These are phyloP conservation scores for Cucurbita ficifolia DNA, from an alignment of 306 rosid species.

Conservation along the genomic window DNA sequence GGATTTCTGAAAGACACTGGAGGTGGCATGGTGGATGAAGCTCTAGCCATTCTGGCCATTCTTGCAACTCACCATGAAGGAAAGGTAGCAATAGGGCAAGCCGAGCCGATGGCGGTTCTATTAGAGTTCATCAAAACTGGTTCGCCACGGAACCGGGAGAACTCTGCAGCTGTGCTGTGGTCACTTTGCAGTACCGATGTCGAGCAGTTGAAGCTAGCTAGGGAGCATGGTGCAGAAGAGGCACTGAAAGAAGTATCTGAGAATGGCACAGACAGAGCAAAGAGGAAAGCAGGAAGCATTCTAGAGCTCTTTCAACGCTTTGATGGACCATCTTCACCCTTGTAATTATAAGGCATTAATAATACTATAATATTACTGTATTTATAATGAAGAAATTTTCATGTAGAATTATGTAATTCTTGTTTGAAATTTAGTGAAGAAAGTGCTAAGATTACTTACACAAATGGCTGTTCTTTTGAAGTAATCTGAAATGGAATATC, in stretches of 20 bases:
- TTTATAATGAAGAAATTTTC: background rate
- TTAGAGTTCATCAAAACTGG: constrained; percentile 78
- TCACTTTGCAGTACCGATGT: constrained; percentile 56
- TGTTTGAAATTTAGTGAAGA: background rate
- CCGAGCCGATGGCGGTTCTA: constrained; percentile 52
- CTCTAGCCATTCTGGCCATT: constrained; percentile 84
- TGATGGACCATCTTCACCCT: background rate
- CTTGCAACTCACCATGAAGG: constrained; percentile 88
- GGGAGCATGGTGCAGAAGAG: constrained; percentile 66
- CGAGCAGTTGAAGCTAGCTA: constrained; percentile 55
- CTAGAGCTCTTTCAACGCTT: too few relatives aligned
- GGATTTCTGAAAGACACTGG: constrained; percentile 68
- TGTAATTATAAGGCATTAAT: background rate
- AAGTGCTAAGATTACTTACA: background rate
- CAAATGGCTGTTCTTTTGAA: background rate
- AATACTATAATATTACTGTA: background rate
- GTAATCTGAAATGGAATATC: background rate
- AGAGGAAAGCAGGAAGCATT: constrained; percentile 76
- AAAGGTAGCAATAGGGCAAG: constrained; percentile 47
- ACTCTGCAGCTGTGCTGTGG: constrained; percentile 83
- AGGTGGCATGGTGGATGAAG: constrained; percentile 95
- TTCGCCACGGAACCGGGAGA: constrained; percentile 90
- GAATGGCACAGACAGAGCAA: constrained; percentile 91
- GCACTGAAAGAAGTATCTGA: constrained; percentile 71
- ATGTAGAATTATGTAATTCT: background rate